Base-by-base conservation (phyloP, 495 filamentous ascomycete species). In the Pyrenopolyporus hunteri region DNA sequence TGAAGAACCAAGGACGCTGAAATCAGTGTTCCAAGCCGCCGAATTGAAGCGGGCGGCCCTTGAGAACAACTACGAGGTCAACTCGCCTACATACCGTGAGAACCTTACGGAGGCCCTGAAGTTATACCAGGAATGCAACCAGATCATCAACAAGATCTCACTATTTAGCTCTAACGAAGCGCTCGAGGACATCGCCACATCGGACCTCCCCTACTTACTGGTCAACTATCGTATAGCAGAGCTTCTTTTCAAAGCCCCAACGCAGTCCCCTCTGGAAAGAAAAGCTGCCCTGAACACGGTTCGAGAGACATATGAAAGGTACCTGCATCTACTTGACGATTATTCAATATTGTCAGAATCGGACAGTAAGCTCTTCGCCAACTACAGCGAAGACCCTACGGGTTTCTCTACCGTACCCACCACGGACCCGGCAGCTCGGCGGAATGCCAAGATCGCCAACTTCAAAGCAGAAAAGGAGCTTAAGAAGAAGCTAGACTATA, bases 101-200 rank as follows among this genome's bases (percentile, higher is more conserved):
- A 83, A 87, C 58, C 80, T 97, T 51, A 77, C 77, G 50, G 72
- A 82, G 28, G 83, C 89, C 11, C 84, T 96, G 45, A 66, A 80
- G 50, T 79, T 83, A 47, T 90, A 96, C 74, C 80, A 90, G 60
- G 80, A 89, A 70, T 92, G 89, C 72, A 80, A 87, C 29, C 73
- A 80, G 62, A 82, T 92, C 31, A 84, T 90, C 59, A 76, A 83
- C 56, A 78, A 84, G 36, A 75, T 93, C 46, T 88, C 90, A 0
- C 73, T 98, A 9, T 98, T 97, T 81, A 94, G 91, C 67, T 82
- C 87, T 6, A 98, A 98, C 72, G 94, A 98, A 70, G 81, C 83
- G 1, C 73, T 96, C 26, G 95, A 98, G 51, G 94, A 98, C 78
- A 77, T 98, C 23, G 80, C 89, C 8, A 93, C 92, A 8, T 81